Evolutionary conservation across 768 basidiomycete species (phyloP).

Genomic region (Ramaria rubella): DNA sequence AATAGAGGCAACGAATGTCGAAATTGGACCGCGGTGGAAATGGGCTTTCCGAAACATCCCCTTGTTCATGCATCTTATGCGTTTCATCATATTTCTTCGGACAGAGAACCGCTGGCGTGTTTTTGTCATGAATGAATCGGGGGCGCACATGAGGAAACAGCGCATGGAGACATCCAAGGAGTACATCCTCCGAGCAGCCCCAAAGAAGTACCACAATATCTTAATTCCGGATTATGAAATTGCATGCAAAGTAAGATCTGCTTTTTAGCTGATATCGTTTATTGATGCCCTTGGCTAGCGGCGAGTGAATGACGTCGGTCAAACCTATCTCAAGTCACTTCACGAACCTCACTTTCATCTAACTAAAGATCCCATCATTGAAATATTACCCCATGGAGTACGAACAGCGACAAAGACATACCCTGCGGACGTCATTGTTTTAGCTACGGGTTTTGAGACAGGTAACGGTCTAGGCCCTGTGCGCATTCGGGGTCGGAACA

Average conservation of each 20-base stretch:
- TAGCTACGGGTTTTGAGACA: conserved; percentile 14
- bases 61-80: not conserved
- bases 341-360: conserved; percentile 15
- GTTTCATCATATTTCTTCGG: not conserved
- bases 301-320: conserved; percentile 16
- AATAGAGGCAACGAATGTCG: conserved; percentile 1
- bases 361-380: conserved; percentile 13
- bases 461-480: conserved; percentile 10
- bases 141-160: conserved; percentile 1
- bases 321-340: conserved; percentile 13
- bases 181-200: conserved; percentile 14
- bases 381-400: conserved; percentile 11
- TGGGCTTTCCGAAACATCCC: conserved; percentile 12
- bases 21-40: not conserved
- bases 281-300: too few relatives aligned
- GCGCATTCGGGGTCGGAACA: conserved; percentile 13
- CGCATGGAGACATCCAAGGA: conserved; percentile 21
- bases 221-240: conserved; percentile 18
- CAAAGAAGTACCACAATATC: conserved; percentile 17
- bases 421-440: conserved; percentile 18
- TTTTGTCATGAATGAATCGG: not conserved
- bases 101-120: not conserved
- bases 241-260: conserved; percentile 18
- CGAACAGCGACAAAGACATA: conserved; percentile 11
- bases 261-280: too few relatives aligned